phyloP scores from a whole-genome alignment of 2,329 filamentous ascomycete species.

The Phaeosphaeria sp. region DNA sequence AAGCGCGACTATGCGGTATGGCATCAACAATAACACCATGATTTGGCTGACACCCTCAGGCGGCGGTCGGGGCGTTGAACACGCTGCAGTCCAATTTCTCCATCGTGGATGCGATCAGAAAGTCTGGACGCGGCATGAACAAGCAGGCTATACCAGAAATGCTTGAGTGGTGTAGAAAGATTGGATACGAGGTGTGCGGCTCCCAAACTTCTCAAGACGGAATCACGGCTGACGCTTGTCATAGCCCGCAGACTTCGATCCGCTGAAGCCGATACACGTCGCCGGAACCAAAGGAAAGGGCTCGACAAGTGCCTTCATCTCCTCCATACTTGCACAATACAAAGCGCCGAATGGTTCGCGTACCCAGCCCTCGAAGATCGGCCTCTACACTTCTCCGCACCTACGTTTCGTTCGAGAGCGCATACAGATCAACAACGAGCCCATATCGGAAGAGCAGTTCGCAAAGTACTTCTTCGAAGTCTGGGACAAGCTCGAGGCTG shows the following conservation, averaged over 20 bases:
- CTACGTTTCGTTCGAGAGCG: constrained; percentile 83
- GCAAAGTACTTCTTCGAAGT: constrained; percentile 82
- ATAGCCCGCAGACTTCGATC: constrained; percentile 67
- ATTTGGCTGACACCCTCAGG: constrained; percentile 50
- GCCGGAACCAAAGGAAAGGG: constrained; percentile 96
- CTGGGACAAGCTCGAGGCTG: constrained; percentile 72
- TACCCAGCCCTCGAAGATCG: constrained; percentile 63
- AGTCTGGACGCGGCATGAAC: constrained; percentile 77
- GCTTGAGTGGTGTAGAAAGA: constrained; percentile 75
- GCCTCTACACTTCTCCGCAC: constrained; percentile 87
- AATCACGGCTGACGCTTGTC: constrained; percentile 11
- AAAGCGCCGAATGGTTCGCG: constrained; percentile 45
- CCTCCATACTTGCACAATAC: constrained; percentile 76
- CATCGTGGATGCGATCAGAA: constrained; percentile 77
- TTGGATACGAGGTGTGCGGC: constrained; percentile 73
- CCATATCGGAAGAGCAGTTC: constrained; percentile 73
- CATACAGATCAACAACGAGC: constrained; percentile 78
- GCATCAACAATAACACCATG: not conserved
- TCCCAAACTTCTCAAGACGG: constrained; percentile 12
- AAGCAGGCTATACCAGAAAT: constrained; percentile 81
- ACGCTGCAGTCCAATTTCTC: constrained; percentile 81
- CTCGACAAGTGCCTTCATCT: constrained; percentile 83
- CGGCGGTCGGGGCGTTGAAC: constrained; percentile 76
- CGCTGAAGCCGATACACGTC: constrained; percentile 75
- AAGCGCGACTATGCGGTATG: constrained; percentile 45